phyloP scores from a whole-genome alignment of 108 stramenopile species.

The Discostella stelligeroides region DNA sequence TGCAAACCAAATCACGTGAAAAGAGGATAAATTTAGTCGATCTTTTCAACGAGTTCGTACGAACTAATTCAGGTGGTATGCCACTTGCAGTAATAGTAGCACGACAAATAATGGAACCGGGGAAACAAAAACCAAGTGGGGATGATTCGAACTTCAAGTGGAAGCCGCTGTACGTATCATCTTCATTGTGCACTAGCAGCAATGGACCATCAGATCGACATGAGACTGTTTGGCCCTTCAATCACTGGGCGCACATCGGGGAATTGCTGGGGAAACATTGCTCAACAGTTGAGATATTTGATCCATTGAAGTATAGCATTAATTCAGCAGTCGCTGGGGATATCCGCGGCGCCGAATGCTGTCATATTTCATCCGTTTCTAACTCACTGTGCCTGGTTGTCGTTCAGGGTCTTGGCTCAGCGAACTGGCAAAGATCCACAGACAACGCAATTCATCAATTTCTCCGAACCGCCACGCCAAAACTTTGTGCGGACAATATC shows the following conservation, averaged over 20 bases:
- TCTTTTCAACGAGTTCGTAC: constrained; percentile 23
- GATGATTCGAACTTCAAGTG: constrained; percentile 11
- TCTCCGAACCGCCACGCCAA: not conserved
- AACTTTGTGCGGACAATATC: constrained; percentile 24
- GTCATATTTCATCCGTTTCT: constrained; percentile 22
- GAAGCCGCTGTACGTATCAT: constrained; percentile 35
- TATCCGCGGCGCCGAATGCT: not conserved
- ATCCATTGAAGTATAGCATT: not conserved
- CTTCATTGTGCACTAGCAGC: not conserved
- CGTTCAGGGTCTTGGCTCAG: constrained; percentile 15
- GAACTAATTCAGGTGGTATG: constrained; percentile 5
- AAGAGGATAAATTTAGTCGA: constrained; percentile 17
- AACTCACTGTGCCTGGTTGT: constrained; percentile 19
- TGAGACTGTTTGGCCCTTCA: not conserved
- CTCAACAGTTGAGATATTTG: not conserved
- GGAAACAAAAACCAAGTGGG: not conserved
- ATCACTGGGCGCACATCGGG: not conserved
- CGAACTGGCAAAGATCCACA: constrained; percentile 12
- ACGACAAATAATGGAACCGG: constrained; percentile 4
- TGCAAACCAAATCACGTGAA: not conserved
- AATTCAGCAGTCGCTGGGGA: not conserved
- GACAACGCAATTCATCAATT: constrained; percentile 20
- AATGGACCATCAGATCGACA: not conserved
- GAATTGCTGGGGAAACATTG: not conserved
- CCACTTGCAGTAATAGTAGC: constrained; percentile 30